These are phyloP conservation scores for Nannizzia gypsea DNA, from an alignment of 2,329 filamentous ascomycete genomes.

Conservation along the genomic window DNA sequence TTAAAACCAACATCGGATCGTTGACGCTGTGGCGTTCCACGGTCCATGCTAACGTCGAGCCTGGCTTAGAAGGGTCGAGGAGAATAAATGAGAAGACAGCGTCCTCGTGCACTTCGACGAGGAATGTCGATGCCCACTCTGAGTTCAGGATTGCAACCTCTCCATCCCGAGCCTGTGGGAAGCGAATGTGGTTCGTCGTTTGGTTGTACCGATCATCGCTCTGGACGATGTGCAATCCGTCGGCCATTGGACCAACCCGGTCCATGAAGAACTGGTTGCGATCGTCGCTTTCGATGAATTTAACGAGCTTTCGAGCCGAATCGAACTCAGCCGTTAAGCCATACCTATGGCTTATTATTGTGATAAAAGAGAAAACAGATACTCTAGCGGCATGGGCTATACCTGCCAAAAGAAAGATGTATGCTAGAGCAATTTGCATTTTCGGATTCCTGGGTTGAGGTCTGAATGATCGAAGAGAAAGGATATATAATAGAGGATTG, in stretches of 20 bases:
- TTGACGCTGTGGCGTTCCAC: neutral
- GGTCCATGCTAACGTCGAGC: neutral
- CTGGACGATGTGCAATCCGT: neutral
- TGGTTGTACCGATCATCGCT: neutral
- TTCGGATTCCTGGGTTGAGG: neutral
- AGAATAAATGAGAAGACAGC: neutral
- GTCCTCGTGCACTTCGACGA: neutral
- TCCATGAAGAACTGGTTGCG: neutral
- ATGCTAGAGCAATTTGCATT: neutral
- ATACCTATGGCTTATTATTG: neutral
- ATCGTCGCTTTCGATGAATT: slow-evolving; percentile 3
- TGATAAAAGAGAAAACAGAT: slow-evolving; percentile 1
- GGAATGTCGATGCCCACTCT: neutral
- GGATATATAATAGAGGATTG: no score
- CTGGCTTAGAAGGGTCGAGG: neutral
- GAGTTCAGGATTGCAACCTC: neutral
- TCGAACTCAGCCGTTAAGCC: neutral
- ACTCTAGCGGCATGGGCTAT: neutral
- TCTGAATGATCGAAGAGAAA: no score
- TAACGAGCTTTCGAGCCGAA: neutral
- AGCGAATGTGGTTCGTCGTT: neutral
- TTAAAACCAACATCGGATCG: slow-evolving; percentile 1
- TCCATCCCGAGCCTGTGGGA: neutral
- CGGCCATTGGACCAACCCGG: neutral
- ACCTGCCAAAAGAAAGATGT: neutral